Conservation (phyloP, 2,329 filamentous ascomycete species). For the Ophiosphaerella narmari region DNA sequence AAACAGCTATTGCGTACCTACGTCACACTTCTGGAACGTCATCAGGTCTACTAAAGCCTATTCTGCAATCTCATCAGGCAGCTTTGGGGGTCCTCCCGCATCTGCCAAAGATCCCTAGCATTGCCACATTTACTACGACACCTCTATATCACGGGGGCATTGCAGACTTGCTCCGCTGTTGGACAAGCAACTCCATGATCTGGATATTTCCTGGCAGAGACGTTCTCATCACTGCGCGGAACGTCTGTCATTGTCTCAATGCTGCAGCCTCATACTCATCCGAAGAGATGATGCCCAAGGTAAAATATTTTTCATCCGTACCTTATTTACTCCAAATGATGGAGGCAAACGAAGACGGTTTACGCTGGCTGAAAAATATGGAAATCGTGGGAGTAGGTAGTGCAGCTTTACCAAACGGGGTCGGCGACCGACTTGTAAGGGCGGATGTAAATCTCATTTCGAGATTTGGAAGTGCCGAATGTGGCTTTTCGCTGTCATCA, state of each 20-base stretch:
- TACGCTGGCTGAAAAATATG: conserved; percentile 65
- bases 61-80: conserved; percentile 61
- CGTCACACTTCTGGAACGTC: conserved; percentile 70
- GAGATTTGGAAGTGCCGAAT: conserved; percentile 68
- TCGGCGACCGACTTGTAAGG: conserved; percentile 60
- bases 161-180: conserved; percentile 65
- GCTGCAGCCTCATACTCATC: conserved; percentile 35
- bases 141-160: conserved; percentile 69
- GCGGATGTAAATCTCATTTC: conserved; percentile 62
- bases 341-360: conserved; percentile 83
- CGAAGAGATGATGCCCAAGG: conserved; percentile 29
- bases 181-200: conserved; percentile 63
- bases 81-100: conserved; percentile 60
- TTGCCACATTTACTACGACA: conserved; percentile 66
- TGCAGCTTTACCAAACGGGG: conserved; percentile 58
- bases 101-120: conserved; percentile 41
- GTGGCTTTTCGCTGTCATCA: conserved; percentile 68
- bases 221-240: conserved; percentile 61
- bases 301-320: conserved; percentile 66
- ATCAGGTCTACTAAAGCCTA: conserved; percentile 65
- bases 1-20: conserved; percentile 58
- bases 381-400: conserved; percentile 68
- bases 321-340: conserved; percentile 90
- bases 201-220: conserved; percentile 66
- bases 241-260: conserved; percentile 56